Evolutionary conservation across 169 alveolate species (phyloP).

Genomic region (Plasmodium ovale): DNA sequence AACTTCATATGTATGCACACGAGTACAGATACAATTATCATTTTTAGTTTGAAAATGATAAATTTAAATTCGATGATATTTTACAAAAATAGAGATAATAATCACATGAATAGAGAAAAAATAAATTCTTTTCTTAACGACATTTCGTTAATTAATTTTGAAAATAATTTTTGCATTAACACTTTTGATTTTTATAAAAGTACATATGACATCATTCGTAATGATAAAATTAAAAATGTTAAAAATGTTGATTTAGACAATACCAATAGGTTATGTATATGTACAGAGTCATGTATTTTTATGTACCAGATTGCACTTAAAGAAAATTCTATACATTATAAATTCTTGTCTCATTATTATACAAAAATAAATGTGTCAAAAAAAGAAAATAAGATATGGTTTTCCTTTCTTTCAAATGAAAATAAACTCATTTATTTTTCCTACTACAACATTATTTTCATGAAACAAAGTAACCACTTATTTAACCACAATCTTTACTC

Average conservation of each 20-base stretch:
- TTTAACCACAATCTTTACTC: constrained; percentile 18
- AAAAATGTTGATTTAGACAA: constrained; percentile 16
- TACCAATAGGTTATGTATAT: constrained; percentile 28
- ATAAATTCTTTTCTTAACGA: background rate
- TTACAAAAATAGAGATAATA: constrained; percentile 28
- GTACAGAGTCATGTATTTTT: constrained; percentile 6
- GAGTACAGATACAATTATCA: background rate
- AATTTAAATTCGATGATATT: constrained; percentile 19
- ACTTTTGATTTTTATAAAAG: constrained; percentile 1
- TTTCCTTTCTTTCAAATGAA: background rate
- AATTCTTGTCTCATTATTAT: background rate
- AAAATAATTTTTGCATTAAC: background rate
- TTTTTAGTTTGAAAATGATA: constrained; percentile 4
- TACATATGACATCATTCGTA: constrained; percentile 7
- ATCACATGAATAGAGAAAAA: constrained; percentile 1
- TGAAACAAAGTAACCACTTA: constrained; percentile 12
- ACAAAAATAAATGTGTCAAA: background rate
- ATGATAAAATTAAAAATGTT: constrained; percentile 4
- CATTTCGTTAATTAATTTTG: background rate
- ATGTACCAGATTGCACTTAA: constrained; percentile 3
- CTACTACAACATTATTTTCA: background rate
- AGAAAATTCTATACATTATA: background rate
- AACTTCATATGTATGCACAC: constrained; percentile 27
- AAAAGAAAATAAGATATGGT: constrained; percentile 7
- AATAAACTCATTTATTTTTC: constrained; percentile 27